phyloP scores from a whole-genome alignment of 73 alveolate genomes.

The Loxodes magnus region DNA sequence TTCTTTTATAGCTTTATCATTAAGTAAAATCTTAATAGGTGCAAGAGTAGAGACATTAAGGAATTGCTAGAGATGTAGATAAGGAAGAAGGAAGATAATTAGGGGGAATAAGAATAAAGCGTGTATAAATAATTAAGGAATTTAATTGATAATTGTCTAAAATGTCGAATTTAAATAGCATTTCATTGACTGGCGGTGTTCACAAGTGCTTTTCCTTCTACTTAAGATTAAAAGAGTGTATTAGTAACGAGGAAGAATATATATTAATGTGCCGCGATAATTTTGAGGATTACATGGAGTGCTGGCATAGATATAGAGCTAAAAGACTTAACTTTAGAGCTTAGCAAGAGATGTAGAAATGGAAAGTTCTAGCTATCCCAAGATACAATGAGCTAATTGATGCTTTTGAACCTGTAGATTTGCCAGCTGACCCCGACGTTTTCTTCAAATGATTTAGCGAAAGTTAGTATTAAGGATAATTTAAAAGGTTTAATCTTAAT shows the following conservation, averaged over 20 bases:
- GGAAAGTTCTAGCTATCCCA: slow-evolving; percentile 15
- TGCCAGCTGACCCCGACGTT: slow-evolving; percentile 20
- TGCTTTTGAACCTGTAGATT: slow-evolving; percentile 10
- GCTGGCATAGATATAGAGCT: slow-evolving; percentile 1
- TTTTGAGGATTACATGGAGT: slow-evolving; percentile 8
- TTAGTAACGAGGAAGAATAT: background rate
- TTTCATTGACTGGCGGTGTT: slow-evolving; percentile 10
- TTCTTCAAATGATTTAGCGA: background rate
- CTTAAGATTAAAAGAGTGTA: slow-evolving; percentile 6
- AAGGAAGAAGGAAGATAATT: too few relatives aligned
- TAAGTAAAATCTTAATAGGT: too few relatives aligned
- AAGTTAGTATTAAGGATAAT: too few relatives aligned
- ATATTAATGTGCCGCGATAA: slow-evolving; percentile 7
- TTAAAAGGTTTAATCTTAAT: too few relatives aligned
- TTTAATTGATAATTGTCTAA: background rate
- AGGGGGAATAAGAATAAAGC: too few relatives aligned
- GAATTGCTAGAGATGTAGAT: too few relatives aligned
- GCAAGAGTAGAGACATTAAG: too few relatives aligned
- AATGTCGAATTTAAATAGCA: slow-evolving; percentile 7
- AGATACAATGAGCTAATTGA: slow-evolving; percentile 10
- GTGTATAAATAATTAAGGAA: too few relatives aligned
- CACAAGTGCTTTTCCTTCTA: slow-evolving; percentile 6
- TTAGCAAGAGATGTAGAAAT: slow-evolving; percentile 9
- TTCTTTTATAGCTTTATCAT: too few relatives aligned
- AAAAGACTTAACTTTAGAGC: background rate